Base-by-base conservation (phyloP, 768 basidiomycete species). In the Leccinum arenicola region DNA sequence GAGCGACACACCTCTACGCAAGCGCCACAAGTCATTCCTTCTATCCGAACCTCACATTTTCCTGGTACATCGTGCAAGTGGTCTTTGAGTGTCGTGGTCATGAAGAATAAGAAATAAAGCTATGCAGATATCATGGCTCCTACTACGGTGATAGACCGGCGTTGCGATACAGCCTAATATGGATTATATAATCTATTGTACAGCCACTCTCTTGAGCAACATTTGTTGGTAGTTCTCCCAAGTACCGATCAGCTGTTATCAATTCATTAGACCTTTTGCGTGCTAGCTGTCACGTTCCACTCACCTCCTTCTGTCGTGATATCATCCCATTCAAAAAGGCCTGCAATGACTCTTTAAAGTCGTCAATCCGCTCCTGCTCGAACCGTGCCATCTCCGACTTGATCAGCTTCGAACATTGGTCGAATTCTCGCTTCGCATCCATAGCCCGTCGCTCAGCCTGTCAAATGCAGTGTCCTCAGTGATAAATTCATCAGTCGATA, bases 331-430 rank as follows among this genome's bases (percentile, higher is more conserved):
- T 89, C 55, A 98, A 76, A 73, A 93, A 95, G 4, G 81, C 80
- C 71, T 93, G 89, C 63, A 99, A 72, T 3, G 88, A 81, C 48
- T 82, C 79, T 74, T 95, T 95, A 74, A 98, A 97, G 70, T 98
- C 96, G 51, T 93, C 90, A 25, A 98, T 82, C 47, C 95, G 84
- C 74, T 97, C 96, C 69, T 86, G 84, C 75, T 99, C 96, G 68
- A 98, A 98, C 47, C 96, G 80, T 5, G 85, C 85, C 62, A 95
- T 84, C 75, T 99, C 97, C 4, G 83, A 76, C 74, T 98, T 98
- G 65, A 94, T 87, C 19, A 97, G 77, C 63, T 89, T 89, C 19
- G 93, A 23, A 12, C 89, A 88, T 21, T 89, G 84, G 48, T 98
- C 95, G 69, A 92, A 99, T 63, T 97, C 96, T 53, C 85, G 84